These are phyloP conservation scores for Magnusiomyces clavatus DNA, from an alignment of 1,139 yeast species.

Conservation along the genomic window DNA sequence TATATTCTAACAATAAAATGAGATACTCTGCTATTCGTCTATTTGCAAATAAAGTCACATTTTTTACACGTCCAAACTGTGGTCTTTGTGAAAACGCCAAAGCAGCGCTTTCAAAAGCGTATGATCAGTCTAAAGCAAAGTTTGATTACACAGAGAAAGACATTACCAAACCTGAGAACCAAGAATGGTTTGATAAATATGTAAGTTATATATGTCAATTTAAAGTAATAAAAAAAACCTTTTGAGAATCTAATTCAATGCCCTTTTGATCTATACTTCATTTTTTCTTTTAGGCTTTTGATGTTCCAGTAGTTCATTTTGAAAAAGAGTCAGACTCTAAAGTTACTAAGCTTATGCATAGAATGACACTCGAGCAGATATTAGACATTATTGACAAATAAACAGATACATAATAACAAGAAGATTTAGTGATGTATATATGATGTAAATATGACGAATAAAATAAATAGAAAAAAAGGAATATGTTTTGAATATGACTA, in stretches of 20 bases:
- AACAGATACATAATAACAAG: not conserved
- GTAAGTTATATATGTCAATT: no score
- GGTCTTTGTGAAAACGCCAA: constrained; percentile 73
- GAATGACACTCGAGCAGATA: constrained; percentile 52
- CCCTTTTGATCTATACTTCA: no score
- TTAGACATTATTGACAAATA: constrained; percentile 18
- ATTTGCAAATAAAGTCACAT: constrained; percentile 35
- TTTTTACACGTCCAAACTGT: constrained; percentile 75
- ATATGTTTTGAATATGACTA: not conserved
- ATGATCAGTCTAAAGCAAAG: constrained; percentile 25
- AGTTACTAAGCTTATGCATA: constrained; percentile 65
- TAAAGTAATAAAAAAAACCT: no score
- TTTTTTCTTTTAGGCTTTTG: constrained; percentile 47
- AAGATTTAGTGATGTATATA: no score
- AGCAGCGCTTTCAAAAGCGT: constrained; percentile 40
- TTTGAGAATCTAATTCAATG: no score
- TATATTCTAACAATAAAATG: not conserved
- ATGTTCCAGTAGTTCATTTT: constrained; percentile 81
- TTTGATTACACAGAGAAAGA: constrained; percentile 47
- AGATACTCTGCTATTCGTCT: constrained; percentile 5
- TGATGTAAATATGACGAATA: no score
- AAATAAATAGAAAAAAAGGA: not conserved
- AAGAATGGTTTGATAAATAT: constrained; percentile 71
- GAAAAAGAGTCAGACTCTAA: constrained; percentile 39
- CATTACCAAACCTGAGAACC: constrained; percentile 59